These are phyloP conservation scores for Primulina tabacum DNA, from an alignment of 257 asterid genomes.

Conservation along the genomic window DNA sequence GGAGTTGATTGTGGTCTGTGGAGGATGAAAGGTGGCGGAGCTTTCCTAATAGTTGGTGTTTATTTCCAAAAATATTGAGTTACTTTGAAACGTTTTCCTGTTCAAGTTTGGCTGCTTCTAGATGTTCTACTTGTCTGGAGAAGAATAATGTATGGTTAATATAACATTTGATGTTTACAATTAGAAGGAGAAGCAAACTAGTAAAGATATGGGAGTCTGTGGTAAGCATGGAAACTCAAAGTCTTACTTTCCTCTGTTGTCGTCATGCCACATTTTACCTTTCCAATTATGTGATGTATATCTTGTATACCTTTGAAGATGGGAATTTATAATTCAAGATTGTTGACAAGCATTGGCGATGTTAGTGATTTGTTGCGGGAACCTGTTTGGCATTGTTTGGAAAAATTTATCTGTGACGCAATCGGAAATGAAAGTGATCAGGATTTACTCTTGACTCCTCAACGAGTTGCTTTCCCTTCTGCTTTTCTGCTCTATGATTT, in stretches of 20 bases:
- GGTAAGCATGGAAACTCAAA: too few species aligned
- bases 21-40: neutral
- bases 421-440: neutral
- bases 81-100: neutral
- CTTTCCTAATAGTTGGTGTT: neutral
- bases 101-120: neutral
- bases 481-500: neutral
- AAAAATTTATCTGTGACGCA: too few species aligned
- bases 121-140: neutral
- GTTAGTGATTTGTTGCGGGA: neutral
- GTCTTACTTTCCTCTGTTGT: neutral
- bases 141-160: too few species aligned
- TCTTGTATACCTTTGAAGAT: neutral
- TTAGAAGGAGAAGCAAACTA: too few species aligned
- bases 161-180: too few species aligned
- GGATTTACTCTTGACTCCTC: neutral
- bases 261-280: too few species aligned
- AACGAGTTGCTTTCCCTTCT: too few species aligned
- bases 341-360: neutral
- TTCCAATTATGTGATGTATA: too few species aligned
- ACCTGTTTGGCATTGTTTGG: neutral
- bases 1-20: neutral
- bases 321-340: neutral
- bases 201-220: too few species aligned
- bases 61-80: neutral